Conservation (phyloP, 164 flowering plant species). For the Aristolochia californica region DNA sequence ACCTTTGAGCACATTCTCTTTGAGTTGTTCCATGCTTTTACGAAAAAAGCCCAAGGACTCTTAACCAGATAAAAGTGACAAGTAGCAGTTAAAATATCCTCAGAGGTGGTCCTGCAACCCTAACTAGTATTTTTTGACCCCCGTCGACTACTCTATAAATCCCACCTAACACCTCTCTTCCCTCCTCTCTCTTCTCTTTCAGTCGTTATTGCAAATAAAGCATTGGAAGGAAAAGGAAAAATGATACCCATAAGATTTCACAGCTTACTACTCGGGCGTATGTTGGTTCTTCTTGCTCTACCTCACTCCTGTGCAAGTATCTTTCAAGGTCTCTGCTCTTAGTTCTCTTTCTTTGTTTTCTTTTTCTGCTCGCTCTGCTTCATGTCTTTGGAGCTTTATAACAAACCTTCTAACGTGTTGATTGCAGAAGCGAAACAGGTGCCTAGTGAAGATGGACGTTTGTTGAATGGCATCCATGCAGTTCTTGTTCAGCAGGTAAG, state of each 20-base stretch:
- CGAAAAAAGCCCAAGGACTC: conserved; percentile 5
- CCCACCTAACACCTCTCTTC: conserved; percentile 10
- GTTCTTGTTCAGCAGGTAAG: conserved; percentile 16
- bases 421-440: conserved; percentile 1
- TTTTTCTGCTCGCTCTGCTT: neutral
- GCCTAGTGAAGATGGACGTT: conserved; percentile 4
- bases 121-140: conserved; percentile 14
- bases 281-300: conserved; percentile 17
- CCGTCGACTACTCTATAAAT: conserved; percentile 22
- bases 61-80: neutral
- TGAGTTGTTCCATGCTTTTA: conserved; percentile 16
- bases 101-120: conserved; percentile 21
- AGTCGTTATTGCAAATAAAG: conserved; percentile 7
- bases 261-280: conserved; percentile 23
- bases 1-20: conserved; percentile 16
- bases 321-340: conserved; percentile 23
- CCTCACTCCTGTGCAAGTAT: conserved; percentile 16
- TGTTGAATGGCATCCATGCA: conserved; percentile 1
- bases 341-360: neutral
- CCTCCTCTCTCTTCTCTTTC: conserved; percentile 17
- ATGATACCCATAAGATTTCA: conserved; percentile 25
- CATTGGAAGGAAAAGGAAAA: conserved; percentile 6
- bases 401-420: too few relatives aligned
- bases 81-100: conserved; percentile 1
- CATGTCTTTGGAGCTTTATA: conserved; percentile 8